Evolutionary conservation across 768 basidiomycete genomes (phyloP), one percentile per base, ranked within the genome.

Genomic region (Boletus tylopilopsis): DNA sequence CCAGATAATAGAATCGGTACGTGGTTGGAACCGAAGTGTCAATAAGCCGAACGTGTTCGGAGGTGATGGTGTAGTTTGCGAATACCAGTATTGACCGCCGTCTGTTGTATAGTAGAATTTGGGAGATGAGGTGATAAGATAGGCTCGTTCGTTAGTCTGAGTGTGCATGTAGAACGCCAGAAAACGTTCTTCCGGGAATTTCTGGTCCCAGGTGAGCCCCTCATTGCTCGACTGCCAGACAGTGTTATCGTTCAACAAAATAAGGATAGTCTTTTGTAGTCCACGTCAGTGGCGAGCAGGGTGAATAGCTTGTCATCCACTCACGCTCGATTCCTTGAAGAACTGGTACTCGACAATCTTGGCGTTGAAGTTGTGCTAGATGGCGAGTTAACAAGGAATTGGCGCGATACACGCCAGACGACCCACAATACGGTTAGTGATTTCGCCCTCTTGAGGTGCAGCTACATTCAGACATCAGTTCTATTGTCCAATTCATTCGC

Each of bases 141-240:
- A 98, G 3, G 94, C 95, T 11, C 94, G 87, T 53, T 90, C 90
- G 41, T 76, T 56, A 18, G 80, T 68, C 71, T 87, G 88, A 27
- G 77, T 71, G 73, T 99, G 95, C 72, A 94, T 89, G 59, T 88
- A 88, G 69, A 97, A 87, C 1, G 78, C 83, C 30, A 96, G 70
- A 73, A 97, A 88, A 15, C 75, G 78, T 50, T 85, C 74, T 1
- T 72, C 74, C 0, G 80, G 76, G 62, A 66, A 71, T 13, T 85
- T 75, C 51, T 82, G 84, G 36, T 76, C 76, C 94, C 95, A 99
- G 0, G 84, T 84, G 68, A 91, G 93, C 1, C 95, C 96, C 68
- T 99, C 94, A 63, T 94, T 97, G 59, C 81, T 82, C 1, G 93
- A 96, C 71, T 97, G 94, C 92, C 92, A 98, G 46, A 98, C 75